Evolutionary conservation across 371 early-diverging fungal genomes (phyloP).

Genomic region (Chytridiales sp.): DNA sequence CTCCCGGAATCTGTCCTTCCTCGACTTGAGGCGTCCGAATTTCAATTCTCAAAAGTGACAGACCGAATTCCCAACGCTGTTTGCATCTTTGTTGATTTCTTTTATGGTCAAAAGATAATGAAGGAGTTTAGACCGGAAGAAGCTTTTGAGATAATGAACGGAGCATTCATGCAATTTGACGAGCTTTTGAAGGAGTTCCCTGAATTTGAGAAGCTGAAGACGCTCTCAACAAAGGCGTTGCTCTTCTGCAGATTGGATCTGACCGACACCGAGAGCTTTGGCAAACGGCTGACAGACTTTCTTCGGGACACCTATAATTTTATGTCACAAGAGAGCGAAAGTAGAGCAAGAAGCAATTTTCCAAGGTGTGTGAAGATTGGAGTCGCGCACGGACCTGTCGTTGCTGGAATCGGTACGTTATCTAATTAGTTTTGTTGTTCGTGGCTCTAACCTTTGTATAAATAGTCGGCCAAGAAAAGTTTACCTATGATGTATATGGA

Average conservation of each 20-base stretch:
- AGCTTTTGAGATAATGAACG: slow-evolving; percentile 4
- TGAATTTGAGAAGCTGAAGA: slow-evolving; percentile 16
- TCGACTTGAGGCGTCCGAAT: slow-evolving; percentile 7
- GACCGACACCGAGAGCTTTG: neutral
- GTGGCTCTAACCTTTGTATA: neutral
- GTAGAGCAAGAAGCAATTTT: neutral
- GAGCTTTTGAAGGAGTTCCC: slow-evolving; percentile 2
- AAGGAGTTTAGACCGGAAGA: neutral
- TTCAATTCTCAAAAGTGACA: slow-evolving; percentile 16
- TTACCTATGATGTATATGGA: slow-evolving; percentile 11
- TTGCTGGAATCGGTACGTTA: neutral
- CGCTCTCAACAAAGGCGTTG: neutral
- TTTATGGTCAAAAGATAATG: neutral
- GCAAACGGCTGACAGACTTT: neutral
- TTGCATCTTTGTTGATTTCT: slow-evolving; percentile 18
- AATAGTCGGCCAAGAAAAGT: slow-evolving; percentile 12
- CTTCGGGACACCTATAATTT: neutral
- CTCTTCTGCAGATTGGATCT: neutral
- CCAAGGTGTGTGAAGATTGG: neutral
- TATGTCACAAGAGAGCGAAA: neutral
- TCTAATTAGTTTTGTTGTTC: neutral
- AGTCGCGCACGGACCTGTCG: neutral
- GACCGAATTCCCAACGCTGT: slow-evolving; percentile 2
- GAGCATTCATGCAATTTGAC: slow-evolving; percentile 5
- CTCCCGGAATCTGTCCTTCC: slow-evolving; percentile 8